Conservation (phyloP, 176 grass and related monocot species). For the Musa beccarii region DNA sequence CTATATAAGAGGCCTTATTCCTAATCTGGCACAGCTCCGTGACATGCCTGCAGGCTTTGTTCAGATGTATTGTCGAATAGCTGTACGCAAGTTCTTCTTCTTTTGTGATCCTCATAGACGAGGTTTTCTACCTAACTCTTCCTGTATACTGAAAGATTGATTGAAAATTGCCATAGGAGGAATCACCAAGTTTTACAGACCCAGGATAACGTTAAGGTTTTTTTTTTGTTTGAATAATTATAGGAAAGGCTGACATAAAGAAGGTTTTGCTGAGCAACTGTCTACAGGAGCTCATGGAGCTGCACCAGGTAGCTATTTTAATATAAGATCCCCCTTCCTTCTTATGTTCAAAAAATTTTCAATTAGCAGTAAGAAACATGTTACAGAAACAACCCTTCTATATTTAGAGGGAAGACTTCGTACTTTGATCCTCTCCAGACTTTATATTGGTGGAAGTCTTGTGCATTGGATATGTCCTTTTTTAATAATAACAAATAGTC, state of each 20-base stretch:
- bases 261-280: conserved; percentile 97
- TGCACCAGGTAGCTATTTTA: conserved; percentile 67
- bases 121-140: conserved; percentile 30
- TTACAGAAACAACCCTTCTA: too few relatives aligned
- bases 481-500: too few relatives aligned
- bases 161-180: not conserved
- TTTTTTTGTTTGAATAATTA: conserved; percentile 3
- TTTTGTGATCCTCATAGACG: conserved; percentile 94
- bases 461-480: too few relatives aligned
- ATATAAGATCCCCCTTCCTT: too few relatives aligned
- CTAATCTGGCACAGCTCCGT: conserved; percentile 84
- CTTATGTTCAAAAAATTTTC: too few relatives aligned
- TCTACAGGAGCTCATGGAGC: conserved; percentile 97
- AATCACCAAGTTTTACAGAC: not conserved
- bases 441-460: too few relatives aligned
- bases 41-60: conserved; percentile 91
- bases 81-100: conserved; percentile 99
- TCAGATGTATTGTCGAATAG: conserved; percentile 99
- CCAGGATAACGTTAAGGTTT: not conserved
- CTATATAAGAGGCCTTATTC: conserved; percentile 98
- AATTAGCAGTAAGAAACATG: too few relatives aligned
- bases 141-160: not conserved
- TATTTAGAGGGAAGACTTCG: too few relatives aligned
- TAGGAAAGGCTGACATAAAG: conserved; percentile 99
- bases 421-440: too few relatives aligned